Conservation (phyloP, 768 basidiomycete genomes). For the Polyporus arcularius region DNA sequence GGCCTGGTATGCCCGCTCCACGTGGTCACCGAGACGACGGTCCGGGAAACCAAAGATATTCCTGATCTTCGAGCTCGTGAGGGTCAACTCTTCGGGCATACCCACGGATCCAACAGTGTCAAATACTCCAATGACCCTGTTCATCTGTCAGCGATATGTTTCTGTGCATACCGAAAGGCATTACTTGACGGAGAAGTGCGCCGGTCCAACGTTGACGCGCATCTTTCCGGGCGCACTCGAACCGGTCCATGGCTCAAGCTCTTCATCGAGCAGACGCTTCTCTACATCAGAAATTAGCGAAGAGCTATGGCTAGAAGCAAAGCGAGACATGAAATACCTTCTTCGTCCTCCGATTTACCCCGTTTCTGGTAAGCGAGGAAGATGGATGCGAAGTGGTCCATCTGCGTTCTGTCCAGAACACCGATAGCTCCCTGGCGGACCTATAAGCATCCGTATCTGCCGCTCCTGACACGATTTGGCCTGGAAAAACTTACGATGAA, state of each 20-base stretch:
- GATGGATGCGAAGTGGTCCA: slow-evolving; percentile 70
- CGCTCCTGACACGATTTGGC: background rate
- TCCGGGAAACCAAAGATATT: slow-evolving; percentile 70
- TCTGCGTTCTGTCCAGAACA: slow-evolving; percentile 66
- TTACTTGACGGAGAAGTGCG: slow-evolving; percentile 65
- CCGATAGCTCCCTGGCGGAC: slow-evolving; percentile 64
- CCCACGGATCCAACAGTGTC: slow-evolving; percentile 79
- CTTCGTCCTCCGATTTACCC: slow-evolving; percentile 50
- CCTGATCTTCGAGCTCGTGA: slow-evolving; percentile 43
- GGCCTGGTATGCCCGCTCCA: slow-evolving; percentile 68
- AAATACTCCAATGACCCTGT: slow-evolving; percentile 72
- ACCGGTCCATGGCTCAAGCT: slow-evolving; percentile 58
- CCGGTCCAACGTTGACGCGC: slow-evolving; percentile 47
- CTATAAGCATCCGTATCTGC: background rate
- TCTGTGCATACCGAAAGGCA: slow-evolving; percentile 10
- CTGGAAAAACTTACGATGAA: slow-evolving; percentile 51
- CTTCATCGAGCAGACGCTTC: slow-evolving; percentile 35
- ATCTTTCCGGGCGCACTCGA: slow-evolving; percentile 51
- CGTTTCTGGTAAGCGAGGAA: slow-evolving; percentile 63
- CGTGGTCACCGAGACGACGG: slow-evolving; percentile 57
- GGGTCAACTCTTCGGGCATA: slow-evolving; percentile 63
- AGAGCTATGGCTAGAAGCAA: background rate
- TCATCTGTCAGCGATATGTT: background rate
- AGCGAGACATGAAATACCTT: slow-evolving; percentile 37
- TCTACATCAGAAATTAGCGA: slow-evolving; percentile 30